Base-by-base conservation (phyloP, 306 rosid species). In the Acacia melanoxylon region DNA sequence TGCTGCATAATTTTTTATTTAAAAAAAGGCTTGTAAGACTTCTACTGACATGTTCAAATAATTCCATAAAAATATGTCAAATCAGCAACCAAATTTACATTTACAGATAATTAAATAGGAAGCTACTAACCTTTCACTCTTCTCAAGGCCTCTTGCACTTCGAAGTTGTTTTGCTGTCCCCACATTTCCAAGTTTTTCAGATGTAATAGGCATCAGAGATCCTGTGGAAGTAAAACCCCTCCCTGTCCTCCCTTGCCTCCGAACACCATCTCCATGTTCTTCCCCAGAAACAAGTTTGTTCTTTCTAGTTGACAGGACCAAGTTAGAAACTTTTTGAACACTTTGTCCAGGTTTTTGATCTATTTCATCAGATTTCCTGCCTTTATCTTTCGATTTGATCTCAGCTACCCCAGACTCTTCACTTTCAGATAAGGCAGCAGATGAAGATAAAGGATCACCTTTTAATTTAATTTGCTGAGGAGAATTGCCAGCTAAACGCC, bases 231-330 rank as follows among this genome's bases (percentile, higher is more conserved):
- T 37, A 86, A 85, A 86, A 80, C 91, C 85, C 41, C 98, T 89
- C n/a, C 97, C 95, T 52, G 94, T 91, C 88, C 98, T 96, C 80
- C 99, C 99, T 87, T 94, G 97, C 92, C 98, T 92, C 80, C 97
- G 91, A 80, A 94, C 92, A 85, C 98, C 97, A 87, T 96, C 98
- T 81, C 94, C 98, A 83, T 89, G 87, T 82, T 94, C 99, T 85
- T 94, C 99, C 80, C 95, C 97, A 69, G 89, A 81, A 78, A 88
- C 88, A 71, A 81, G 83, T 87, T 90, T 96, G 86, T 87, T 94
- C 87, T 94, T 96, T 88, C 94, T 91, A 49, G 92, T 81, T n/a
- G 96, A 82, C 67, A 90, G 78, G 76, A 89, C 87, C 83, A 92
- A 24, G 68, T 85, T 49, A 67, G 97, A 86, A 76, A 86, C 87